A percentile compares a stretch with the other conserved stretches of the same genome.
phyloP scores from a whole-genome alignment of 192 early-diverging fungal species.

The Gaertneriomyces sp. region DNA sequence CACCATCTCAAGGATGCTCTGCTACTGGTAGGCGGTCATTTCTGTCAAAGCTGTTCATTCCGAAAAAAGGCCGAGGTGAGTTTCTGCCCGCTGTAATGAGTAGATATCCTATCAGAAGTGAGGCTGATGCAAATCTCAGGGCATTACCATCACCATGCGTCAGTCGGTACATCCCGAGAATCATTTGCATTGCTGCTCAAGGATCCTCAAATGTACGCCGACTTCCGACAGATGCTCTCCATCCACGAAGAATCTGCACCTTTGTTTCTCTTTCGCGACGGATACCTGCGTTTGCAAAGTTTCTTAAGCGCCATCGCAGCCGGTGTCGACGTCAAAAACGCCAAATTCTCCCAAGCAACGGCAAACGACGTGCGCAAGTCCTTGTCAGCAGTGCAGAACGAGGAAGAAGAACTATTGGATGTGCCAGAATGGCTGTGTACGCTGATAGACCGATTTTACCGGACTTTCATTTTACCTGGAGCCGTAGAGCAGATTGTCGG shows the following conservation, averaged over 20 bases:
- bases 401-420: conserved; percentile 2
- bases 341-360: background rate
- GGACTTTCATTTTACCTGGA: conserved; percentile 20
- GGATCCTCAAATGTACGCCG: conserved; percentile 6
- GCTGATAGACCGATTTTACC: conserved; percentile 19
- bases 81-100: too few relatives aligned
- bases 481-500: conserved; percentile 7
- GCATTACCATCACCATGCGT: too few relatives aligned
- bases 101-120: too few relatives aligned
- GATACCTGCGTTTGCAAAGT: conserved; percentile 7
- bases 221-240: conserved; percentile 6
- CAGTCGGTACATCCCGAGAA: background rate
- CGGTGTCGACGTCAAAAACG: conserved; percentile 6
- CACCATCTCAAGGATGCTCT: too few relatives aligned
- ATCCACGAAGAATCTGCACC: background rate
- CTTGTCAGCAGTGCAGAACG: background rate
- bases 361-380: background rate
- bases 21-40: too few relatives aligned
- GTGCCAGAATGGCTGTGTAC: conserved; percentile 20
- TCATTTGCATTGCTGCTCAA: conserved; percentile 5
- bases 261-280: conserved; percentile 13
- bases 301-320: conserved; percentile 4
- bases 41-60: too few relatives aligned
- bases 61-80: too few relatives aligned
- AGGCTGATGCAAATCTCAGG: too few relatives aligned